Percentiles rank a stretch among this genome's conserved stretches.
phyloP scores from a whole-genome alignment of 2,329 filamentous ascomycete species.

The Purpureocillium takamizusanense region DNA sequence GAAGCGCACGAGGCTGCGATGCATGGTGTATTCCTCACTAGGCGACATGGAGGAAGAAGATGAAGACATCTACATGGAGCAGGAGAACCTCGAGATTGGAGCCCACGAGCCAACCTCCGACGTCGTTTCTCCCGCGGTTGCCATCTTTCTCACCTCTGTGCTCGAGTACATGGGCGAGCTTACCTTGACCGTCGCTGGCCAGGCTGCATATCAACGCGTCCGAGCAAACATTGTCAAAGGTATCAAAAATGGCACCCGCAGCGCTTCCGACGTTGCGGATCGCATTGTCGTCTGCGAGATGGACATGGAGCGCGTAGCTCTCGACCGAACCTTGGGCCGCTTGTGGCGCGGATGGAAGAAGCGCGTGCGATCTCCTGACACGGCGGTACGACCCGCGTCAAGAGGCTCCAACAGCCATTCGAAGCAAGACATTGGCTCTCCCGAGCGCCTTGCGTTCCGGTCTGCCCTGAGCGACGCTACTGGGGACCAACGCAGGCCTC shows the following conservation, averaged over 20 bases:
- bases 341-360: constrained; percentile 97
- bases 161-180: constrained; percentile 92
- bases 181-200: constrained; percentile 75
- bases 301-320: constrained; percentile 86
- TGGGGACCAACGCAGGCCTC: constrained; percentile 5
- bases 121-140: constrained; percentile 78
- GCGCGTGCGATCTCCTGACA: constrained; percentile 54
- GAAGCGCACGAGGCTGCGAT: constrained; percentile 85
- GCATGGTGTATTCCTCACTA: constrained; percentile 96
- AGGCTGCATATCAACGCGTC: constrained; percentile 68
- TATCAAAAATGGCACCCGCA: constrained; percentile 40
- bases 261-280: constrained; percentile 43
- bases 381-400: constrained; percentile 39
- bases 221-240: constrained; percentile 50
- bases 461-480: constrained; percentile 4
- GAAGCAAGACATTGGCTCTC: constrained; percentile 24
- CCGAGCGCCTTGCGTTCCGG: constrained; percentile 24
- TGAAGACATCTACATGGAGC: constrained; percentile 79
- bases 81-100: constrained; percentile 60
- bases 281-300: constrained; percentile 77
- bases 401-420: constrained; percentile 28
- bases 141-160: constrained; percentile 92
- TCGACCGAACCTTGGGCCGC: constrained; percentile 80
- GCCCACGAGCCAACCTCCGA: constrained; percentile 51
- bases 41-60: constrained; percentile 98